Evolutionary conservation across 495 filamentous ascomycete species (phyloP).

Genomic region (Lepidopterella palustris): DNA sequence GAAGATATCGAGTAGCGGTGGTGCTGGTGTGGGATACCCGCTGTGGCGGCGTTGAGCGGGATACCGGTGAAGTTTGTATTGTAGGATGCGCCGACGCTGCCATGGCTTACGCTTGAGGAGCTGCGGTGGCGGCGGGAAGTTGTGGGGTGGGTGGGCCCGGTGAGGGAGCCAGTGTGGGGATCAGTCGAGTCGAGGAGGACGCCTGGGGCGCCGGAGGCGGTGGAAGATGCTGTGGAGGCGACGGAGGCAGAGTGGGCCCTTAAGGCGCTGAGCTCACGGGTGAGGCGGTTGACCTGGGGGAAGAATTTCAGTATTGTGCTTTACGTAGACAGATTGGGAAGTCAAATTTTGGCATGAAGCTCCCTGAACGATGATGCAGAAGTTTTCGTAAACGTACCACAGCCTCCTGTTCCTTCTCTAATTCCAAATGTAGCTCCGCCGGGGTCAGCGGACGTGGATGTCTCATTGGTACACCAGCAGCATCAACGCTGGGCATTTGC

Average conservation of each 20-base stretch:
- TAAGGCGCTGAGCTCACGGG: slow-evolving; percentile 72
- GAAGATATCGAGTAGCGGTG: slow-evolving; percentile 21
- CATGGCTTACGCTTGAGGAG: slow-evolving; percentile 54
- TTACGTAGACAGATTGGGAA: neutral
- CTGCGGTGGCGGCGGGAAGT: slow-evolving; percentile 58
- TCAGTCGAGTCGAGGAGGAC: slow-evolving; percentile 30
- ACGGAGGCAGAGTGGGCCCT: slow-evolving; percentile 75
- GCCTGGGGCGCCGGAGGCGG: slow-evolving; percentile 42
- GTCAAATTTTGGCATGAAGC: neutral
- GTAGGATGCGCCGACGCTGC: slow-evolving; percentile 43
- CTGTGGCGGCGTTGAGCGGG: slow-evolving; percentile 24
- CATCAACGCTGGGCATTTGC: slow-evolving; percentile 21
- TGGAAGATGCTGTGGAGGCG: slow-evolving; percentile 71
- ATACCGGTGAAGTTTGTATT: slow-evolving; percentile 23
- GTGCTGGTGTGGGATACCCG: slow-evolving; percentile 25
- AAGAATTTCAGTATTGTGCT: neutral
- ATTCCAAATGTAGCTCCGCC: slow-evolving; percentile 74
- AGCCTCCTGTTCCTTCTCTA: slow-evolving; percentile 93
- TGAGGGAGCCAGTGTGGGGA: slow-evolving; percentile 41
- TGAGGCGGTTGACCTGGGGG: slow-evolving; percentile 78
- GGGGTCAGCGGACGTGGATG: slow-evolving; percentile 81
- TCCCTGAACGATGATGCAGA: neutral
- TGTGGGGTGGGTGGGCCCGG: slow-evolving; percentile 48
- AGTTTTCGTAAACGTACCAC: slow-evolving; percentile 52
- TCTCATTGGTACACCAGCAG: slow-evolving; percentile 53